Conservation (phyloP, 345 rosid genomes). For the Zanthoxylum bungeanum region DNA sequence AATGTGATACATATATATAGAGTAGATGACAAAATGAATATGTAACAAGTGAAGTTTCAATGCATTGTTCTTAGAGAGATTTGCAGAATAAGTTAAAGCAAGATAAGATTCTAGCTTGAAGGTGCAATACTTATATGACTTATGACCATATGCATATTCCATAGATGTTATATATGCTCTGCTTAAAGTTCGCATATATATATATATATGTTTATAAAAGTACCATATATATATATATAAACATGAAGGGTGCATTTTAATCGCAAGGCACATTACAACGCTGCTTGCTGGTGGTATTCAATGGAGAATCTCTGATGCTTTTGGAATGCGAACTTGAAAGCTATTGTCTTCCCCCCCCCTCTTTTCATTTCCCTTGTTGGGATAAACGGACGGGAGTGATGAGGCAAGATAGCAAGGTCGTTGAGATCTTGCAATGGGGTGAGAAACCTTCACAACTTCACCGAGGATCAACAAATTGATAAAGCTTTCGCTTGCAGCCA, state of each 20-base stretch:
- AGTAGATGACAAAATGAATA: constrained; percentile 10
- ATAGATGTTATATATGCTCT: constrained; percentile 4
- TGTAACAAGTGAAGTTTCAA: background rate
- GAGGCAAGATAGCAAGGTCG: constrained; percentile 62
- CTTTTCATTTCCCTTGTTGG: constrained; percentile 69
- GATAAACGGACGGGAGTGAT: constrained; percentile 54
- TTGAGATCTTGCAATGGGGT: constrained; percentile 62
- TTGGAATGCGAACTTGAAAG: constrained; percentile 31
- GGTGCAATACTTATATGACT: background rate
- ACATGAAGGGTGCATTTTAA: too few species aligned
- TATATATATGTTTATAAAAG: too few species aligned
- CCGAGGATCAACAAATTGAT: constrained; percentile 77
- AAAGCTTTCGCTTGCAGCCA: constrained; percentile 74
- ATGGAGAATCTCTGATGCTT: constrained; percentile 51
- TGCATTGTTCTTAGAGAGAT: background rate
- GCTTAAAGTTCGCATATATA: too few species aligned
- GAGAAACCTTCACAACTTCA: constrained; percentile 57
- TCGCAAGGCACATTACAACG: too few species aligned
- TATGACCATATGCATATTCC: constrained; percentile 8
- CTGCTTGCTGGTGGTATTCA: constrained; percentile 55
- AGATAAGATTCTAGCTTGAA: constrained; percentile 27
- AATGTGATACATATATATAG: constrained; percentile 4
- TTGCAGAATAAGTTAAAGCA: constrained; percentile 17
- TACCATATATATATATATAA: too few species aligned
- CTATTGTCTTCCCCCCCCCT: constrained; percentile 41